Conservation (phyloP, 148 eudicot species). For the Rhododendron molle region DNA sequence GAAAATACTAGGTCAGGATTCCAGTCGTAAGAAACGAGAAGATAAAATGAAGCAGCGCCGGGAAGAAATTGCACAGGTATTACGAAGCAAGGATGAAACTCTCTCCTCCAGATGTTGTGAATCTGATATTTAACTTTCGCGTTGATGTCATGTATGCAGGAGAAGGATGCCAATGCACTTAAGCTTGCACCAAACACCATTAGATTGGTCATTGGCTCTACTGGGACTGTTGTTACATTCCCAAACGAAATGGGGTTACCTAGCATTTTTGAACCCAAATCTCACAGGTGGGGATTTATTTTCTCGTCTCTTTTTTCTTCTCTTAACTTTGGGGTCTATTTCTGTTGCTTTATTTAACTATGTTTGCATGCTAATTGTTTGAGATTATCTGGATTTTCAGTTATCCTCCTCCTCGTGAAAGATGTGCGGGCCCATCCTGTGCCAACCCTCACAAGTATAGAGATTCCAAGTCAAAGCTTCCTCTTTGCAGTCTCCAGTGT, state of each 20-base stretch:
- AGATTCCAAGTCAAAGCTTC: conserved; percentile 82
- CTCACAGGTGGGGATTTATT: conserved; percentile 42
- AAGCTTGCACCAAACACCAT: conserved; percentile 54
- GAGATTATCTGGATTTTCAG: conserved; percentile 32
- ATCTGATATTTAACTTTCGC: neutral
- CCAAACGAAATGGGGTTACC: conserved; percentile 71
- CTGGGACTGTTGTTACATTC: conserved; percentile 69
- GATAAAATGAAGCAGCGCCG: conserved; percentile 83
- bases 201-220: conserved; percentile 63
- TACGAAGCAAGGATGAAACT: neutral
- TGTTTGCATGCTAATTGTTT: neutral
- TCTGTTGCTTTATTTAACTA: neutral
- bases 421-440: conserved; percentile 76
- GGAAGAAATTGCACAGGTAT: conserved; percentile 87
- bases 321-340: neutral
- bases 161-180: conserved; percentile 60
- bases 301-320: neutral
- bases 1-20: conserved; percentile 96
- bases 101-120: neutral
- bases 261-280: conserved; percentile 49
- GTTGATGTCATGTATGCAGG: conserved; percentile 38
- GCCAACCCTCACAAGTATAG: conserved; percentile 75
- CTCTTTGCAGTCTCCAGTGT: conserved; percentile 85
- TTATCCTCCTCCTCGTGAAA: conserved; percentile 87
- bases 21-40: conserved; percentile 83